These are phyloP conservation scores for Lactarius indigo DNA, from an alignment of 768 basidiomycete species.

Conservation along the genomic window DNA sequence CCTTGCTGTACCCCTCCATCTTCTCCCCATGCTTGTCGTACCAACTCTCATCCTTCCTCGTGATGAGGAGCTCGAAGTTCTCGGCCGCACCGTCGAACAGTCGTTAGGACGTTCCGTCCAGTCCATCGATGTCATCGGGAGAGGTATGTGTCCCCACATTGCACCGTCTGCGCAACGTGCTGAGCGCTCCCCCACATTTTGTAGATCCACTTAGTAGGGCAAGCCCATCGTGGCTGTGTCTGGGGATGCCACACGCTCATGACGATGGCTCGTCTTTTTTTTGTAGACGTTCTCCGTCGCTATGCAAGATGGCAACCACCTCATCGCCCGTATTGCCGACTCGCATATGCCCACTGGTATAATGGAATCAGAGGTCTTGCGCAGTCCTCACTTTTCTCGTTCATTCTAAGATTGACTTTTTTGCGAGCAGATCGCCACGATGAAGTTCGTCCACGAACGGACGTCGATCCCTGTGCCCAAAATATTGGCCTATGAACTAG, in stretches of 20 bases:
- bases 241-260: conserved; percentile 15
- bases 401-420: background rate
- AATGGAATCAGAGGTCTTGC: conserved; percentile 27
- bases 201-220: conserved; percentile 20
- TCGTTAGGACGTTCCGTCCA: conserved; percentile 22
- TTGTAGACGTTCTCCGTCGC: conserved; percentile 28
- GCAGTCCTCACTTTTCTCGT: background rate
- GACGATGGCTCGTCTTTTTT: background rate
- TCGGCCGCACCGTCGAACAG: conserved; percentile 25
- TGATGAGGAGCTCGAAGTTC: conserved; percentile 25
- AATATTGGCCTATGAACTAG: conserved; percentile 25
- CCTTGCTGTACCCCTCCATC: conserved; percentile 1
- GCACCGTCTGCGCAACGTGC: background rate
- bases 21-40: conserved; percentile 10
- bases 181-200: background rate
- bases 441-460: conserved; percentile 29
- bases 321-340: conserved; percentile 27
- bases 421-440: conserved; percentile 31
- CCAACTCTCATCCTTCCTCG: conserved; percentile 17
- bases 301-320: conserved; percentile 25
- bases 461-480: conserved; percentile 32
- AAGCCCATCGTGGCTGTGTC: conserved; percentile 1
- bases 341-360: conserved; percentile 21
- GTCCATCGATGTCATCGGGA: conserved; percentile 28
- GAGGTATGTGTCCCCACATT: conserved; percentile 22